Conservation (phyloP, 257 asterid species). For the Scutellaria galericulata region DNA sequence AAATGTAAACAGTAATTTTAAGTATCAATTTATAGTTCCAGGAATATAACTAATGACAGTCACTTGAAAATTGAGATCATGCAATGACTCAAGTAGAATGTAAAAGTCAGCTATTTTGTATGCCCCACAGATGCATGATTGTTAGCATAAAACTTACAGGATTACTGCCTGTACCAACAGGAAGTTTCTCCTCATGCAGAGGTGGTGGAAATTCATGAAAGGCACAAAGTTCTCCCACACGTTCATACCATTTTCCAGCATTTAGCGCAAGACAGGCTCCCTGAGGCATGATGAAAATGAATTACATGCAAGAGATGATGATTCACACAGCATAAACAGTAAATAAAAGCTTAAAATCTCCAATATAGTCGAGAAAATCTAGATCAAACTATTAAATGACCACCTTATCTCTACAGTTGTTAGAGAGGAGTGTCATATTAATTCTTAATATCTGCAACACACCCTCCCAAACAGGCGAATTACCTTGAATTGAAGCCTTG, state of each 20-base stretch:
- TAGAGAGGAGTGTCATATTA: conserved; percentile 1
- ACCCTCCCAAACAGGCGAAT: not conserved
- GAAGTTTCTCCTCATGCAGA: conserved; percentile 82
- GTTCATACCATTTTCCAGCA: conserved; percentile 82
- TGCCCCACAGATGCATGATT: conserved; percentile 17
- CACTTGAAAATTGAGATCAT: conserved; percentile 5
- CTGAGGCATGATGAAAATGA: conserved; percentile 50
- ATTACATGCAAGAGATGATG: conserved; percentile 32
- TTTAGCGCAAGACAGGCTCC: conserved; percentile 93
- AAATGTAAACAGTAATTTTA: conserved; percentile 2
- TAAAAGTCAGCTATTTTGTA: conserved; percentile 11
- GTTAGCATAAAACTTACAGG: conserved; percentile 70
- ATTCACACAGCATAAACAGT: conserved; percentile 31
- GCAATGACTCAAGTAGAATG: conserved; percentile 23
- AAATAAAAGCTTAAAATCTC: conserved; percentile 24
- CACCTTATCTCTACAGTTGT: not conserved
- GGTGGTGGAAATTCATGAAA: conserved; percentile 73
- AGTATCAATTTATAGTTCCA: not conserved
- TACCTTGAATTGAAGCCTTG: conserved; percentile 7
- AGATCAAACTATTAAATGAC: conserved; percentile 16
- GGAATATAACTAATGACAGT: conserved; percentile 27
- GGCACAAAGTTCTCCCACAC: conserved; percentile 66
- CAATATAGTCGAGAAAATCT: conserved; percentile 12
- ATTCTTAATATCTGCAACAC: not conserved
- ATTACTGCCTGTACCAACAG: conserved; percentile 98